Evolutionary conservation across 768 basidiomycete species (phyloP), one percentile per base, ranked within the genome.

Genomic region (Lyophyllum atratum): DNA sequence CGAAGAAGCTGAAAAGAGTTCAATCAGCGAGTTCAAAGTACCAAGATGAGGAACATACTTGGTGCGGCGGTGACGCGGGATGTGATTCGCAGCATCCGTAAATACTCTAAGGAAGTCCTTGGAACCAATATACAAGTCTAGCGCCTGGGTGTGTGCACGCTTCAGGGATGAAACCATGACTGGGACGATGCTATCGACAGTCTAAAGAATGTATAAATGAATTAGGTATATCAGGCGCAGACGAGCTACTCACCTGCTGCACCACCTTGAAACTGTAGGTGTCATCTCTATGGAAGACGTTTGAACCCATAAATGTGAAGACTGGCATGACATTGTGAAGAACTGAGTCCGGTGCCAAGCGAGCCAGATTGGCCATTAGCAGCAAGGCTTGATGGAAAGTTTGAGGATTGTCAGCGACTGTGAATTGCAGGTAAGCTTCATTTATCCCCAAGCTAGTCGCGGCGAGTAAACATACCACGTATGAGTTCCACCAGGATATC

Each of bases 301-400:
- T 95, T n/a, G 95, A 93, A 19, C 97, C 96, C 93, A 98, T 98
- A 75, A 98, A 98, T 0, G 95, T 98, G 77, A 99, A 98, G 44
- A 99, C 87, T 3, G 97, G 96, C 93, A 99, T 97, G 49, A 98
- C 83, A 63, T 96, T 94, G 66, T 92, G 93, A 12, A 98, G 78
- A 28, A 96, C 93, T 11, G 93, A 91, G 54, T 95, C 93, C 0
- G 96, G 95, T 0, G 89, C 87, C 33, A 98, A 77, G 17, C 87
- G 83, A 2, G 93, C 91, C 54, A 98, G 72, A 59, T 80, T 89
- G 5, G 94, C 89, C 72, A 97, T 89, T 29, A 98, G 79, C 24
- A 98, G 79, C 2, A 98, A 76, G 0, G 94, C 93, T 69, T 96
- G 92, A 62, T 98, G 87, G 75, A 95, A 95, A 0, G 93, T 96